phyloP scores from a whole-genome alignment of 257 asterid species.

The Rehmannia glutinosa region DNA sequence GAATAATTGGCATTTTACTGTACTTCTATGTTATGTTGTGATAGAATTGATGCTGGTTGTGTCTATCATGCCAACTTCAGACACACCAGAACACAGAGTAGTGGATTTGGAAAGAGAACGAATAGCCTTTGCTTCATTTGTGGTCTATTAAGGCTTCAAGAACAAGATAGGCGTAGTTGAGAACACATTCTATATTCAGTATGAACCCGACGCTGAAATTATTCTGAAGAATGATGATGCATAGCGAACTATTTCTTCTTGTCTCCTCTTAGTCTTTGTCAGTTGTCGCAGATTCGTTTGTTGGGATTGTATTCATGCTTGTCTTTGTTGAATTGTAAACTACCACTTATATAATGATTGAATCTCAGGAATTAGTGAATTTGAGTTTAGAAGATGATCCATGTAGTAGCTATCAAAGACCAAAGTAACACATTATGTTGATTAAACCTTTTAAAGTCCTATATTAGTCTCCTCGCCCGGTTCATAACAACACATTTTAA shows the following conservation, averaged over 20 bases:
- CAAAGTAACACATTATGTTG: not conserved
- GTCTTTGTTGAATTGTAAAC: not conserved
- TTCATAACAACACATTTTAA: not conserved
- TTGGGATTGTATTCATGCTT: not conserved
- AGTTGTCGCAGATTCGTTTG: not conserved
- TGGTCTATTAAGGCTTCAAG: too few species aligned
- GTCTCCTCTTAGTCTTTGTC: not conserved
- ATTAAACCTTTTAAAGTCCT: not conserved
- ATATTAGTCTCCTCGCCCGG: not conserved
- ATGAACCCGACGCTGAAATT: not conserved
- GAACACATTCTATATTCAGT: slow-evolving; percentile 7
- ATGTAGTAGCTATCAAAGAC: not conserved
- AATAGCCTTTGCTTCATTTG: too few species aligned
- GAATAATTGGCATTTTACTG: not conserved
- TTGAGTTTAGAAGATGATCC: not conserved
- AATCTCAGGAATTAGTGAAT: not conserved
- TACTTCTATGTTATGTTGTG: not conserved
- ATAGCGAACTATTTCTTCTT: not conserved
- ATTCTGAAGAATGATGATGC: not conserved
- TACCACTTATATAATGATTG: not conserved
- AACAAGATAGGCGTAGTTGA: too few species aligned
- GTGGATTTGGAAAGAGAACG: not conserved
- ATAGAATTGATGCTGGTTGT: not conserved
- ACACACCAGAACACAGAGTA: not conserved
- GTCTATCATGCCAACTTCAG: not conserved